Evolutionary conservation across 2,329 filamentous ascomycete genomes (phyloP).

Genomic region (Curvularia sp.): DNA sequence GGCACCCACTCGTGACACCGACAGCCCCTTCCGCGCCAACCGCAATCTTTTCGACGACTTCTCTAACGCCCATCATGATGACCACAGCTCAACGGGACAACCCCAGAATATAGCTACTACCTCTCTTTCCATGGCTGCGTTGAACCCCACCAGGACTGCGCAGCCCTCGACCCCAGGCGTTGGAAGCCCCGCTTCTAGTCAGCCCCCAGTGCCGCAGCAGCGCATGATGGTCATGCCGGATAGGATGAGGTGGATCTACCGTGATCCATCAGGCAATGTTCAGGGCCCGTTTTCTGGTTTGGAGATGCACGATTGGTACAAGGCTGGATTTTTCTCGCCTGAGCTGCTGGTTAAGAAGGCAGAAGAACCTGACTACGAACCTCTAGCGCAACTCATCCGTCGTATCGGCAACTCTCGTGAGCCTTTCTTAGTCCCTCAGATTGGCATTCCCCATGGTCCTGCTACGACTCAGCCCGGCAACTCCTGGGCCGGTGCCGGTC

Average conservation of each 20-base stretch:
- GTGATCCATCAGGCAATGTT: conserved; percentile 88
- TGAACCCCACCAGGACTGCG: conserved; percentile 44
- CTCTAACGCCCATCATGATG: conserved; percentile 38
- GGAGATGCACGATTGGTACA: conserved; percentile 99
- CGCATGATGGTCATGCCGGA: conserved; percentile 99
- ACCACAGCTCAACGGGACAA: conserved; percentile 31
- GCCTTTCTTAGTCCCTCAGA: conserved; percentile 96
- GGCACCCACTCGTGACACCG: conserved; percentile 48
- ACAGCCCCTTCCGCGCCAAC: conserved; percentile 50
- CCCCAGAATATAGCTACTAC: conserved; percentile 38
- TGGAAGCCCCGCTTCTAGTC: conserved; percentile 64
- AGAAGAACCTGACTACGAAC: conserved; percentile 93
- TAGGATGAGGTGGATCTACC: conserved; percentile 97
- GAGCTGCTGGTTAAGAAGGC: conserved; percentile 94
- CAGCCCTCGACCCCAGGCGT: conserved; percentile 47
- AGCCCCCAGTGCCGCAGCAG: conserved; percentile 72
- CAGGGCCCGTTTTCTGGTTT: conserved; percentile 95
- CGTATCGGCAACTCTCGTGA: conserved; percentile 97
- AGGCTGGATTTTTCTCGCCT: conserved; percentile 95
- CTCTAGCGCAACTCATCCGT: conserved; percentile 89
- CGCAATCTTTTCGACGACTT: conserved; percentile 51
- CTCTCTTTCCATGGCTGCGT: conserved; percentile 41
- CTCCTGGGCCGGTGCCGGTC: conserved; percentile 52
- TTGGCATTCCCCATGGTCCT: conserved; percentile 89
- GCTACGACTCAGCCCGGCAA: conserved; percentile 60